Base-by-base conservation (phyloP, 2,329 filamentous ascomycete species). In the Simplicillium sp. region DNA sequence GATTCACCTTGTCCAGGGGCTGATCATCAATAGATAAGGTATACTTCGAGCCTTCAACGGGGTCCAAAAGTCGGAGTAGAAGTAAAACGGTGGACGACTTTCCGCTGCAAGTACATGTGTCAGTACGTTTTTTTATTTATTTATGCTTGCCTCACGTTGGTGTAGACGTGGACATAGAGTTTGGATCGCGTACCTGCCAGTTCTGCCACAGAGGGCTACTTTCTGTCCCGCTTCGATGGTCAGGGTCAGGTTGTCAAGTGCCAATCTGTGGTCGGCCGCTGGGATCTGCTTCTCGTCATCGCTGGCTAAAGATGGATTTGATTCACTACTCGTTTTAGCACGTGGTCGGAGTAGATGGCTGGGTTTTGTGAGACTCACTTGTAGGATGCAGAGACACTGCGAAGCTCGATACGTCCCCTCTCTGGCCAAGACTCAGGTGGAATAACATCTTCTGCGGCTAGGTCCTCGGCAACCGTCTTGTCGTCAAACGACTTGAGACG, bases 41-140 rank as follows among this genome's bases (percentile, higher is more conserved):
- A n/a, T 64, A 15, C 55, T 52, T 6, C 11, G 13, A 40, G n/a
- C n/a, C 42, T 31, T 0, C 39, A 0, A 61, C 36, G 3, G 65
- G 65, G 16, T 70, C 64, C 1, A 71, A 52, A 1, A 71, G 57
- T 2, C 60, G 57, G 11, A 70, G 53, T 12, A 64, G 56, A 4
- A 64, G 55, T 11, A 66, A 52, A 3, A 70, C 52, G 4, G 63
- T 44, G 1, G 64, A 64, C 0, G 66, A 70, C 49, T 71, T 71
- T 0, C 68, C 67, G 39, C 66, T 57, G 20, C 16, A 25, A 25
- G 5, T 25, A 25, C 20, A 25, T 9, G 20, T 25, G 20, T 25
- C 20, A 25, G 20, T 9, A 6, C n/a, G n/a, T n/a, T n/a, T n/a
- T n/a, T n/a, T n/a, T n/a, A n/a, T n/a, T n/a, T n/a, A n/a, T n/a